Evolutionary conservation across 768 basidiomycete genomes (phyloP).

Genomic region (Ramaria sp.): DNA sequence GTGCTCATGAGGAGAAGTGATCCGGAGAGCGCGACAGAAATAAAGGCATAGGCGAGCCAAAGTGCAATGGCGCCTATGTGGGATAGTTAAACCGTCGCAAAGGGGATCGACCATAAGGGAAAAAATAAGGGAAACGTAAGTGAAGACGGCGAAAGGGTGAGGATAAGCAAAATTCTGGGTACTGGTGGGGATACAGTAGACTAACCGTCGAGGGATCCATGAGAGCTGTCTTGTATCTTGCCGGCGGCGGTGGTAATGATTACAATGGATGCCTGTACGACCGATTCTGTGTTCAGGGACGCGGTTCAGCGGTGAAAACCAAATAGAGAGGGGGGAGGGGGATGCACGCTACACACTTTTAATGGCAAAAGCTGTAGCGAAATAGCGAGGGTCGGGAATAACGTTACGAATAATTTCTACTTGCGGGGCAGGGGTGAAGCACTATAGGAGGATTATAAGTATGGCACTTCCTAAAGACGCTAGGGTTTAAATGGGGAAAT

Average conservation of each 20-base stretch:
- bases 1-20: no score
- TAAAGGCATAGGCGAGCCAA: no score
- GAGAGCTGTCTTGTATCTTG: constrained; percentile 27
- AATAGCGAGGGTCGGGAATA: constrained; percentile 32
- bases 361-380: constrained; percentile 32
- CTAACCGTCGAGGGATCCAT: not conserved
- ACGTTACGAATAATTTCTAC: constrained; percentile 30
- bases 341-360: constrained; percentile 21
- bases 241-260: constrained; percentile 34
- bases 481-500: no score
- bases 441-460: constrained; percentile 7
- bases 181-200: no score
- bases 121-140: no score
- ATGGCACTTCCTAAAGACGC: no score
- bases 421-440: constrained; percentile 29
- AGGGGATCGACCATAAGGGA: no score
- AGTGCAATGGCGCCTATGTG: no score
- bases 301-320: not conserved
- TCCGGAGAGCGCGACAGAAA: no score
- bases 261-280: constrained; percentile 31
- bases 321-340: not conserved
- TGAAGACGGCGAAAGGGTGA: no score
- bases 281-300: constrained; percentile 24
- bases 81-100: no score
- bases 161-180: no score